phyloP scores from a whole-genome alignment of 805 yeast species.

The Lipomyces oligophaga region DNA sequence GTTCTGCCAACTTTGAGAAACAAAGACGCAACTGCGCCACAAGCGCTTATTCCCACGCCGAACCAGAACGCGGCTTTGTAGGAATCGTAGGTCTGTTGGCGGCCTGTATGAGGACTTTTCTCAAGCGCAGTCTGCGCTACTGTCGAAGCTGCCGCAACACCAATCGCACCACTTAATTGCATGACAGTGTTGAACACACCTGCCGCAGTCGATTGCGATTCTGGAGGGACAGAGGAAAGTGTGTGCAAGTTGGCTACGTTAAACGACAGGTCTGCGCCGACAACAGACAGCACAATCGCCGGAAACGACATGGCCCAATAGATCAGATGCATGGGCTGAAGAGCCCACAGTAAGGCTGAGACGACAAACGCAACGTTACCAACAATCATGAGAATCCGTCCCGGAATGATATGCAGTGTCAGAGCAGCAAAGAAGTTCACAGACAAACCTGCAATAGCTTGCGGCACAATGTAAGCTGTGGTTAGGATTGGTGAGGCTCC shows the following conservation, averaged over 20 bases:
- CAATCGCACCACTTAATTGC: slow-evolving; percentile 44
- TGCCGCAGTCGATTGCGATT: slow-evolving; percentile 46
- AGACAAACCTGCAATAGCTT: slow-evolving; percentile 42
- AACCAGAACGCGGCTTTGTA: slow-evolving; percentile 24
- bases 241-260: slow-evolving; percentile 46
- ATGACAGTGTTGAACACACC: slow-evolving; percentile 47
- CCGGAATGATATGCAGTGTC: slow-evolving; percentile 46
- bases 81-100: slow-evolving; percentile 8
- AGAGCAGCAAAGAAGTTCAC: slow-evolving; percentile 49
- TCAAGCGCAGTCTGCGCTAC: slow-evolving; percentile 39
- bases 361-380: slow-evolving; percentile 40
- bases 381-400: slow-evolving; percentile 40
- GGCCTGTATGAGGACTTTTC: not conserved
- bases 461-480: slow-evolving; percentile 45
- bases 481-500: slow-evolving; percentile 42
- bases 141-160: slow-evolving; percentile 41
- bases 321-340: slow-evolving; percentile 38
- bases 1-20: slow-evolving; percentile 39
- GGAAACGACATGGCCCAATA: slow-evolving; percentile 50
- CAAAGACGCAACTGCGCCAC: slow-evolving; percentile 32
- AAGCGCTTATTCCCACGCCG: slow-evolving; percentile 9
- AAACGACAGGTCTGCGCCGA: slow-evolving; percentile 49
- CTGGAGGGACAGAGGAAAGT: slow-evolving; percentile 42
- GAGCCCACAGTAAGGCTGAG: slow-evolving; percentile 44
- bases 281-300: slow-evolving; percentile 41